Percentiles rank a stretch among this genome's conserved stretches.
These are phyloP conservation scores for Trypanosoma lewisi DNA, from an alignment of 208 protist genomes.

Conservation along the genomic window DNA sequence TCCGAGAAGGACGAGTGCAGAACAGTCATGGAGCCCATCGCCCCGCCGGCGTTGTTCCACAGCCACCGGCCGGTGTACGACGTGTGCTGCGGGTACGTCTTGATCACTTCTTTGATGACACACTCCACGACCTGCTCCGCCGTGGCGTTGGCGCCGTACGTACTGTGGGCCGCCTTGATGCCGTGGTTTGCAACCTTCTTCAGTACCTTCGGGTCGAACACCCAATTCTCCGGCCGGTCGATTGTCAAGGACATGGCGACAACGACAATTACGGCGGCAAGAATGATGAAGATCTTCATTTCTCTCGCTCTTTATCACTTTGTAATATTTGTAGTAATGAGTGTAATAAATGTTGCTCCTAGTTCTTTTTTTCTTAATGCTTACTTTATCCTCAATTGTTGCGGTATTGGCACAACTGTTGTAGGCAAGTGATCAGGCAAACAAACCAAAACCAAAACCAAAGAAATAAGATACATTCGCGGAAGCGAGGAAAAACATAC, in stretches of 20 bases:
- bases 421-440: too few species aligned
- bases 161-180: slow-evolving; percentile 55
- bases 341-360: too few species aligned
- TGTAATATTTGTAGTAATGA: too few species aligned
- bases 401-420: too few species aligned
- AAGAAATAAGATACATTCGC: too few species aligned
- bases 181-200: slow-evolving; percentile 65
- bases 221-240: slow-evolving; percentile 64
- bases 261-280: slow-evolving; percentile 34
- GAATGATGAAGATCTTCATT: slow-evolving; percentile 10
- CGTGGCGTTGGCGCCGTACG: slow-evolving; percentile 37
- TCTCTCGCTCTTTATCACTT: not conserved
- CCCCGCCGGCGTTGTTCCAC: slow-evolving; percentile 90
- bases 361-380: not conserved
- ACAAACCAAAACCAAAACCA: too few species aligned
- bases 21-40: slow-evolving; percentile 91
- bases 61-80: slow-evolving; percentile 67
- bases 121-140: slow-evolving; percentile 51
- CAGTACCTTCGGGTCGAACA: slow-evolving; percentile 71
- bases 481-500: too few species aligned
- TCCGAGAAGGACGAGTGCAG: slow-evolving; percentile 90
- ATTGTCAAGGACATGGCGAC: slow-evolving; percentile 50
- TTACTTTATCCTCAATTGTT: slow-evolving; percentile 6
- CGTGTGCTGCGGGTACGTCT: slow-evolving; percentile 71
- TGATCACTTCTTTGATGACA: slow-evolving; percentile 59